Evolutionary conservation across 495 filamentous ascomycete species (phyloP).

Genomic region (Penicillium cosmopolitanum): DNA sequence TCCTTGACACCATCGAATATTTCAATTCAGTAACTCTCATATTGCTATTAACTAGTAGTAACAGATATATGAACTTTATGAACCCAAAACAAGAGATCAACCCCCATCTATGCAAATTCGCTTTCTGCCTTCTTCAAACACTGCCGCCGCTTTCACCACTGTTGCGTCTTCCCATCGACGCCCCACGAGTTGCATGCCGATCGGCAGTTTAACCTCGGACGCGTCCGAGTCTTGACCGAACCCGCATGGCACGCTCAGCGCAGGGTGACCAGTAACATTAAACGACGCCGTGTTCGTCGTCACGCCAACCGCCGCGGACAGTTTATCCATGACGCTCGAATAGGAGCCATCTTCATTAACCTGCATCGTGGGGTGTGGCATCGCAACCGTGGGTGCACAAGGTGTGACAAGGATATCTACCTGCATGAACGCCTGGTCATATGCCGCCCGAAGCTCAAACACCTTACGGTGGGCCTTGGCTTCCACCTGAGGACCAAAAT

Average conservation of each 20-base stretch:
- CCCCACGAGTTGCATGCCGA: conserved; percentile 61
- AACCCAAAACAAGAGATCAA: too few relatives aligned
- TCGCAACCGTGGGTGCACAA: conserved; percentile 45
- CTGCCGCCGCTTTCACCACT: conserved; percentile 28
- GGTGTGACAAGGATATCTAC: conserved; percentile 53
- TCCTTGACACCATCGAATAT: background rate
- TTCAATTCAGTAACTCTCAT: background rate
- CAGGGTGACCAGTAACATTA: conserved; percentile 60
- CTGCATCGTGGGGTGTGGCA: conserved; percentile 29
- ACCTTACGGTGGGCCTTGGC: conserved; percentile 47
- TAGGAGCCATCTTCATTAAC: background rate
- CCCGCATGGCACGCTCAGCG: conserved; percentile 55
- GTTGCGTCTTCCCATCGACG: conserved; percentile 49
- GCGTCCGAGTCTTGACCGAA: conserved; percentile 41
- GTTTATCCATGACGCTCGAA: conserved; percentile 33
- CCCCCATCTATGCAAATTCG: too few relatives aligned
- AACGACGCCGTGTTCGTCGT: conserved; percentile 57
- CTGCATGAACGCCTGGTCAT: conserved; percentile 43
- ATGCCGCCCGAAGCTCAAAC: conserved; percentile 47
- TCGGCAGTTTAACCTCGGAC: conserved; percentile 48
- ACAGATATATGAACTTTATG: too few relatives aligned
- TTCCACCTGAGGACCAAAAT: conserved; percentile 29
- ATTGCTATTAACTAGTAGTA: too few relatives aligned
- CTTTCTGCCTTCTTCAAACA: conserved; percentile 22
- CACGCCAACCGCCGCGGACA: conserved; percentile 41